phyloP scores from a whole-genome alignment of 2,329 filamentous ascomycete genomes.

The Byssochlamys sp. region DNA sequence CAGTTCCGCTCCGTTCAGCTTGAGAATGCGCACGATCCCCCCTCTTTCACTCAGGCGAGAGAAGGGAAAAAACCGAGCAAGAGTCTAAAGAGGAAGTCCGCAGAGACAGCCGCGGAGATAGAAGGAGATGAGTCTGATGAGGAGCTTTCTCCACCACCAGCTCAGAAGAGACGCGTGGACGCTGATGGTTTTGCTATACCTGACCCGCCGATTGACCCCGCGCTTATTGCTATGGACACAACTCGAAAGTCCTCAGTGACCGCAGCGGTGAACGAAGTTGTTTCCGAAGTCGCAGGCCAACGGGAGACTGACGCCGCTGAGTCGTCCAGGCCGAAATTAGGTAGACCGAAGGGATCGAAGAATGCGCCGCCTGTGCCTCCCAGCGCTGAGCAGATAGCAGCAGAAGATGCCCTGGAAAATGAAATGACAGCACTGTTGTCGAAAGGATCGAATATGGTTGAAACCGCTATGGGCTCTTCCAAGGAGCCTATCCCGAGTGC shows the following conservation, averaged over 20 bases:
- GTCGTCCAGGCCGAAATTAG: constrained; percentile 11
- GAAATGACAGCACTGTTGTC: constrained; percentile 61
- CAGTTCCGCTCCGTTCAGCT: constrained; percentile 55
- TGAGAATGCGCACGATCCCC: constrained; percentile 69
- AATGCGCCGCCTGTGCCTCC: constrained; percentile 18
- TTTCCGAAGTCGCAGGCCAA: constrained; percentile 13
- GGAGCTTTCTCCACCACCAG: constrained; percentile 8
- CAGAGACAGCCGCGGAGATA: constrained; percentile 32
- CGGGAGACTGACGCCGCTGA: constrained; percentile 1
- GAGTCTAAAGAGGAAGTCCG: constrained; percentile 20
- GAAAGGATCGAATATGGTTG: constrained; percentile 28
- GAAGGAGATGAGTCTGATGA: constrained; percentile 37
- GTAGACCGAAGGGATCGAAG: constrained; percentile 22
- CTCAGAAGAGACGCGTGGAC: constrained; percentile 42
- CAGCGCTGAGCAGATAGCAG: constrained; percentile 53
- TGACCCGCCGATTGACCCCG: constrained; percentile 37
- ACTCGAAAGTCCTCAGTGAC: constrained; percentile 13
- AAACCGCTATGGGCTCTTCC: constrained; percentile 13
- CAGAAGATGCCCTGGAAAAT: constrained; percentile 51
- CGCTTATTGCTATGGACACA: constrained; percentile 19
- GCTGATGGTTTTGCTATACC: constrained; percentile 62
- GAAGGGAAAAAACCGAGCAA: constrained; percentile 49
- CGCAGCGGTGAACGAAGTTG: constrained; percentile 14
- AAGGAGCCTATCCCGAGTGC: constrained; percentile 17
- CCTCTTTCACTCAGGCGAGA: constrained; percentile 56